A percentile compares a stretch with the other conserved stretches of the same genome.
These are phyloP conservation scores for Spatholobus suberectus DNA, from an alignment of 306 rosid species.

Conservation along the genomic window DNA sequence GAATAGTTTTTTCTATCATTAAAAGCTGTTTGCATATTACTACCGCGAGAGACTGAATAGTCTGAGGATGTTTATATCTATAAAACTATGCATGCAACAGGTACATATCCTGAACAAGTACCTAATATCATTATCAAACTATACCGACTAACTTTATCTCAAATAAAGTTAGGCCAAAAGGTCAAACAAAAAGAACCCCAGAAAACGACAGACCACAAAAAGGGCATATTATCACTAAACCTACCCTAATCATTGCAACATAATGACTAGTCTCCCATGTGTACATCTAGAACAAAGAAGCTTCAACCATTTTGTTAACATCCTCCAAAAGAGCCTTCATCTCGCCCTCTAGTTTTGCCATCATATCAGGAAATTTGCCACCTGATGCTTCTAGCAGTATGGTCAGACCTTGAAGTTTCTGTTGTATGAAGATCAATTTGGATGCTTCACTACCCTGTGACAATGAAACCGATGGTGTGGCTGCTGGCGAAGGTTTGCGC, in stretches of 20 bases:
- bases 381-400: constrained; percentile 59
- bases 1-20: constrained; percentile 13
- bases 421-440: constrained; percentile 52
- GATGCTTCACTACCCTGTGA: constrained; percentile 44
- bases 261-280: constrained; percentile 9
- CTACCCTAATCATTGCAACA: constrained; percentile 48
- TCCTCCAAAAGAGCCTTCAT: constrained; percentile 66
- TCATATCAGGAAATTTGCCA: constrained; percentile 45
- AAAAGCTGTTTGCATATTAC: constrained; percentile 31
- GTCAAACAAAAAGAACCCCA: constrained; percentile 25
- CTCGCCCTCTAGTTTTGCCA: constrained; percentile 55
- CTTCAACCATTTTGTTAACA: constrained; percentile 63
- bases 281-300: constrained; percentile 47
- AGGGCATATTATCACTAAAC: constrained; percentile 37
- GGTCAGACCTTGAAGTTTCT: constrained; percentile 61
- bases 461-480: constrained; percentile 36
- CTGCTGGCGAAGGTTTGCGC: constrained; percentile 34
- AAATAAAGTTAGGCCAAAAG: not conserved
- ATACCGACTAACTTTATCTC: constrained; percentile 28
- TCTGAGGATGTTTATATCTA: constrained; percentile 34
- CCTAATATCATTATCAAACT: constrained; percentile 7
- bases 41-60: not conserved
- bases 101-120: constrained; percentile 17
- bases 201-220: constrained; percentile 18
- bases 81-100: constrained; percentile 34